phyloP scores from a whole-genome alignment of 2,329 filamentous ascomycete genomes.

The Intubia oerlemansii region DNA sequence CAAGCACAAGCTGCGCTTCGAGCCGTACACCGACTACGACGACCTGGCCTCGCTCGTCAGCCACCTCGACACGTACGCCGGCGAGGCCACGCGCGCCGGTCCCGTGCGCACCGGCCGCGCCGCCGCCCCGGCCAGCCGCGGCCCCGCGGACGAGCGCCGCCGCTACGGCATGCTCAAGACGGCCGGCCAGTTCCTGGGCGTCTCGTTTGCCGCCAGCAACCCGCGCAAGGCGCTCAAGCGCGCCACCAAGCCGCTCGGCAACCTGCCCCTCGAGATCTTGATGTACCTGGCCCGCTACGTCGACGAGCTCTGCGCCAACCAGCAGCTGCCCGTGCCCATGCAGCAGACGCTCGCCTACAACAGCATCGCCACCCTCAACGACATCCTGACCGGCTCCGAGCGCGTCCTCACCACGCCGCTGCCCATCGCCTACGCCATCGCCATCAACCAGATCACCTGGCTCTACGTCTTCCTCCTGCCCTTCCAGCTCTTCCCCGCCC shows the following conservation, averaged over 20 bases:
- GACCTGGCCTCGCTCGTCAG: conserved; percentile 39
- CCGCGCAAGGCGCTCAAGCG: conserved; percentile 48
- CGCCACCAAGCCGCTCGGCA: conserved; percentile 43
- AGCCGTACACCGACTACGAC: conserved; percentile 46
- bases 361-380: conserved; percentile 34
- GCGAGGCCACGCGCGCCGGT: conserved; percentile 17
- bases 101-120: conserved; percentile 10
- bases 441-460: conserved; percentile 57
- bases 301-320: conserved; percentile 28
- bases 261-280: conserved; percentile 52
- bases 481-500: conserved; percentile 40
- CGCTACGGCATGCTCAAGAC: conserved; percentile 23
- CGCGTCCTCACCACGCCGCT: conserved; percentile 52
- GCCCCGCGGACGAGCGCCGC: conserved; percentile 11
- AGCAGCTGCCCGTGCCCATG: conserved; percentile 22
- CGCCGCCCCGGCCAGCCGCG: too few relatives aligned
- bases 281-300: conserved; percentile 42
- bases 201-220: conserved; percentile 47
- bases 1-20: conserved; percentile 53
- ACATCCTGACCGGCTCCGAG: conserved; percentile 43
- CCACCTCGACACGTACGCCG: conserved; percentile 46
- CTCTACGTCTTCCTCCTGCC: conserved; percentile 50
- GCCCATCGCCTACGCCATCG: conserved; percentile 51
- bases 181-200: conserved; percentile 40
- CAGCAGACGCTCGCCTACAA: conserved; percentile 22